Percentiles rank a stretch among this genome's conserved stretches.
phyloP scores from a whole-genome alignment of 106 monocot genomes.

The Platanthera guangdongensis region DNA sequence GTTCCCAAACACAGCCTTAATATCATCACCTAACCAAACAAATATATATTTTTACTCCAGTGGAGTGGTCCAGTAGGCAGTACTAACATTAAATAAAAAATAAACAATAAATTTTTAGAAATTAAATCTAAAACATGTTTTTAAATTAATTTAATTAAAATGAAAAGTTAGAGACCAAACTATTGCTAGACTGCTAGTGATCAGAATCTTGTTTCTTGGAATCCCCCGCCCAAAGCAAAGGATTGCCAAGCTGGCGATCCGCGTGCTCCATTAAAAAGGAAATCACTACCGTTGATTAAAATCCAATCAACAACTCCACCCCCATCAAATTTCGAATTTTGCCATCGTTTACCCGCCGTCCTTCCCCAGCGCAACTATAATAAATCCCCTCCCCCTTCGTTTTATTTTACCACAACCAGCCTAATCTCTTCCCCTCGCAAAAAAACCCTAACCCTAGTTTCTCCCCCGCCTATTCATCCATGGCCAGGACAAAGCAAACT shows the following conservation, averaged over 20 bases:
- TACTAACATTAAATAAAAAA: too few species aligned
- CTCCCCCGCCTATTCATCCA: not conserved
- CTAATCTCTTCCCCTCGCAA: not conserved
- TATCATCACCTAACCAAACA: too few species aligned
- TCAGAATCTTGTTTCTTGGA: too few species aligned
- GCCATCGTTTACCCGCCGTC: not conserved
- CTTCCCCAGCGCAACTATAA: not conserved
- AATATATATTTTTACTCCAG: too few species aligned
- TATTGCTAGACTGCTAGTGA: too few species aligned
- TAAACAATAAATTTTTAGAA: too few species aligned
- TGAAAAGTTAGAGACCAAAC: too few species aligned
- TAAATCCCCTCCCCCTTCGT: not conserved
- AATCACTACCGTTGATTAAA: not conserved
- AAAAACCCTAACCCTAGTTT: not conserved
- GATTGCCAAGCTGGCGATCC: conserved; percentile 2
- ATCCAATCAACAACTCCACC: not conserved
- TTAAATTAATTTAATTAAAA: too few species aligned
- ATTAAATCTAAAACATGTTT: too few species aligned
- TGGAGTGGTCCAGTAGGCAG: too few species aligned
- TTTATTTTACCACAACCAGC: not conserved
- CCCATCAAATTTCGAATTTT: not conserved
- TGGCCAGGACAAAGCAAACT: conserved; percentile 21
- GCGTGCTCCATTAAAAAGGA: not conserved
- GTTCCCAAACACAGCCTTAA: too few species aligned
- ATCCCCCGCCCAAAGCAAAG: too few species aligned